Evolutionary conservation across 2,329 filamentous ascomycete species (phyloP), one percentile per base, ranked within the genome.

Genomic region (Fusarium sp.): DNA sequence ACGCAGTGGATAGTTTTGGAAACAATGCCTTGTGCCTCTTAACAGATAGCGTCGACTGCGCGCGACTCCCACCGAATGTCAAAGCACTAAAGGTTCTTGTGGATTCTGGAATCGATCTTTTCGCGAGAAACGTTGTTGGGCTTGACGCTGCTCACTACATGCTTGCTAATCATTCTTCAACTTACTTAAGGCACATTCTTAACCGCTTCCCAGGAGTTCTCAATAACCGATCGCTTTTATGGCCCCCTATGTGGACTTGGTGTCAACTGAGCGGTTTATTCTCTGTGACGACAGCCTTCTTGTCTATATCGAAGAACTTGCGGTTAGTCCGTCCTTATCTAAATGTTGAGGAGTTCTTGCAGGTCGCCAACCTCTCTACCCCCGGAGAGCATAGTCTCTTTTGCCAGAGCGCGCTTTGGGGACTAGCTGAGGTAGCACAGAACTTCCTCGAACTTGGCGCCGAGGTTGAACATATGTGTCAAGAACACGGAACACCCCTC

Each of bases 401-500:
- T 2, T 61, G 61, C 15, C 13, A 20, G 11, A 47, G 46, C 6
- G 46, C 41, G 0, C n/a, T 47, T 4, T 31, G 27, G 25, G 47
- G 61, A 1, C 18, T 4, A 0, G 17, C 35, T 13, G n/a, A 52
- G 15, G 51, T 33, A 2, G 29, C 52, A 4, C n/a, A 33, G 4
- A 45, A 41, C 17, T 35, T 64, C 14, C 36, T 48, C n/a, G 27
- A 8, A 4, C 9, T 56, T 1, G 31, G 33, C n/a, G 37, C 23
- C 4, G 17, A 35, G 5, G 6, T 56, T 15, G 39, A 53, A 11
- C 37, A 57, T 2, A 3, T 11, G 14, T 64, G 61, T 23, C 17
- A 15, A 2, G 25, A 64, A 4, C 47, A 64, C 5, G 61, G 56
- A 11, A 52, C 55, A 8, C 45, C 42, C 4, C 23, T 61, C 11